These are phyloP conservation scores for Aphanomyces stellatus DNA, from an alignment of 352 stramenopile genomes.

Conservation along the genomic window DNA sequence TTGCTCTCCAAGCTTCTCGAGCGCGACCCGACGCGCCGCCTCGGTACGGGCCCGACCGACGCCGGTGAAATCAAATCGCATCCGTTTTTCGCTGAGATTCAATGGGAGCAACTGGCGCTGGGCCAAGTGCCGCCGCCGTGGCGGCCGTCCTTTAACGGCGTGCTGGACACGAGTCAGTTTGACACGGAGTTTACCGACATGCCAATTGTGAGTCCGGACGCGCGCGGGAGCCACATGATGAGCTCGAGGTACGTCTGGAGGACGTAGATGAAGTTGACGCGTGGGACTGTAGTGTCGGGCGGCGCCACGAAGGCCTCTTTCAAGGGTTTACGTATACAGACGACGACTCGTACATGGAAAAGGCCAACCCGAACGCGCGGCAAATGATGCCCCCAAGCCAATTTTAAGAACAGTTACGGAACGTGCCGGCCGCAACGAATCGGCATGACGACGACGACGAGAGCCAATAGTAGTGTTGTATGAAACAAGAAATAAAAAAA, in stretches of 20 bases:
- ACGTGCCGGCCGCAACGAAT: neutral
- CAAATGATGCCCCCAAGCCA: constrained; percentile 12
- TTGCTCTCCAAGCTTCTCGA: constrained; percentile 90
- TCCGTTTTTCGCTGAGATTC: constrained; percentile 69
- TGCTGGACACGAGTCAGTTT: constrained; percentile 96
- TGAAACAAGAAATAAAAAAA: too few relatives aligned
- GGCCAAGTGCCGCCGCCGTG: constrained; percentile 82
- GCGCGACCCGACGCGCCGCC: constrained; percentile 87
- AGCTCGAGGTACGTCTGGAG: constrained; percentile 23
- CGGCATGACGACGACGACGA: too few relatives aligned
- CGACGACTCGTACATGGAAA: constrained; percentile 26
- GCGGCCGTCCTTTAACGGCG: constrained; percentile 87
- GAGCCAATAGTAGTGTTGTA: too few relatives aligned
- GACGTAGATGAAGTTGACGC: neutral
- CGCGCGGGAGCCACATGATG: constrained; percentile 48
- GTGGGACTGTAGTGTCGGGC: constrained; percentile 24
- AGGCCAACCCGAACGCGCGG: neutral
- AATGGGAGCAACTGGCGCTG: constrained; percentile 54
- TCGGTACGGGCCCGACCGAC: constrained; percentile 86
- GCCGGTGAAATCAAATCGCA: constrained; percentile 77
- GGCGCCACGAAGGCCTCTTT: constrained; percentile 51
- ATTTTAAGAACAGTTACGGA: neutral
- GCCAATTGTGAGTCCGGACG: constrained; percentile 90
- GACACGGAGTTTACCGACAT: constrained; percentile 96
- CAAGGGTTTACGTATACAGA: constrained; percentile 83